phyloP scores from a whole-genome alignment of 2,329 filamentous ascomycete species.

The Aspergillus pseudoglaucus region DNA sequence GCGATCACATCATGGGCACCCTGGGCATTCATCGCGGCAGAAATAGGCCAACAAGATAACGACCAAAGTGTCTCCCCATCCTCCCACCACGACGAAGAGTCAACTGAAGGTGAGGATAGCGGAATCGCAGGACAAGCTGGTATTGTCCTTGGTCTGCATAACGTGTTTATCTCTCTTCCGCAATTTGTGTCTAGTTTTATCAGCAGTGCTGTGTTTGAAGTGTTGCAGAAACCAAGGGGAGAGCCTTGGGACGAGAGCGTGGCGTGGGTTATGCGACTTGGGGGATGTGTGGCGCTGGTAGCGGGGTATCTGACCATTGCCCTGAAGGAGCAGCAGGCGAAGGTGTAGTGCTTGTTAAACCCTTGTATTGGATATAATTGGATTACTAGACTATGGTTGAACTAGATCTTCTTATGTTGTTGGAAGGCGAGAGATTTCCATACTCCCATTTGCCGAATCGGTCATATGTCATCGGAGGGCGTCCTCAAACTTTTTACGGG shows the following conservation, averaged over 20 bases:
- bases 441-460: no score
- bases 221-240: conserved; percentile 81
- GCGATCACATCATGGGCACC: conserved; percentile 90
- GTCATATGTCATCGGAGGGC: no score
- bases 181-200: conserved; percentile 85
- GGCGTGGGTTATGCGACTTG: conserved; percentile 76
- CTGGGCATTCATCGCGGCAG: conserved; percentile 88
- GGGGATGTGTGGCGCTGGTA: conserved; percentile 68
- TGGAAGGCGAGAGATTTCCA: no score
- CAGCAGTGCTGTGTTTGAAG: conserved; percentile 75
- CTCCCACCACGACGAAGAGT: conserved; percentile 24
- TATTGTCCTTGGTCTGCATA: conserved; percentile 89
- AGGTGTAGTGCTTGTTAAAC: no score
- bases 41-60: conserved; percentile 77
- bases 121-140: conserved; percentile 70
- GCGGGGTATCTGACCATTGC: conserved; percentile 66
- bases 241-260: conserved; percentile 80
- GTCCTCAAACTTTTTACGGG: no score
- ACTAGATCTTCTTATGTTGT: no score
- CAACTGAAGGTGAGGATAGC: conserved; percentile 25
- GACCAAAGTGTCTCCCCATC: conserved; percentile 47
- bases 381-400: no score
- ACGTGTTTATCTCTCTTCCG: conserved; percentile 85
- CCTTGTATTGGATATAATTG: no score
- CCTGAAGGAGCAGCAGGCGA: conserved; percentile 49